Base-by-base conservation (phyloP, 306 rosid genomes). In the Prunus salicina region DNA sequence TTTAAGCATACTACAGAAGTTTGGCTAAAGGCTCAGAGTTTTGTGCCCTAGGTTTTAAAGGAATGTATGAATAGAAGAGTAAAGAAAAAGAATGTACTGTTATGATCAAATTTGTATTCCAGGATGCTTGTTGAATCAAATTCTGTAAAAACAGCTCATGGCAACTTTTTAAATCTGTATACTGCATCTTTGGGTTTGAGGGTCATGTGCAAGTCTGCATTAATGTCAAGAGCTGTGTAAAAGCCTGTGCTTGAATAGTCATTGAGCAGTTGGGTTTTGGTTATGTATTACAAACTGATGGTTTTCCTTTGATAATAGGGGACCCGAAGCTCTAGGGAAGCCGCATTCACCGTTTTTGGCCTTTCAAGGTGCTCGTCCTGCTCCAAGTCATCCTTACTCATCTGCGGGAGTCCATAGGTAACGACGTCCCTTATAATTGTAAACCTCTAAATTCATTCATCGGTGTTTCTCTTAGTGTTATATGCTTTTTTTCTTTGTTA, bases 321-420 rank as follows among this genome's bases (percentile, higher is more conserved):
- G 71, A 27, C 76, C 64, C 16, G 81, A 56, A 66, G 58, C 43
- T 57, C 25, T 49, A 60, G 63, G 68, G 71, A 50, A 64, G 32
- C 68, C 55, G 27, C 81, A 9, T 27, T 72, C 79, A 15, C 65
- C 71, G 2, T 69, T 28, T 27, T 46, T 57, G 71, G 60, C 46
- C 68, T 72, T 61, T 46, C 69, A 67, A 64, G 53, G 34, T 8
- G 27, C 76, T 30, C 79, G 50, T 46, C 65, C 79, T 27, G 76
- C 65, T 12, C 62, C 78, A 49, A 73, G 45, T 72, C 34, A 34
- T 24, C 28, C 47, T 18, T 58, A 72, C 24, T 73, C 62, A 72
- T 67, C 55, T 53, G n/a, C 74, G 11, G 78, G 78, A 71, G 47
- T 76, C 32, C 52, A 45, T 50, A 67, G 79, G 79, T 75, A 79